These are phyloP conservation scores for Chrysoporthe deuterocubensis DNA, from an alignment of 2,329 filamentous ascomycete species.

Conservation along the genomic window DNA sequence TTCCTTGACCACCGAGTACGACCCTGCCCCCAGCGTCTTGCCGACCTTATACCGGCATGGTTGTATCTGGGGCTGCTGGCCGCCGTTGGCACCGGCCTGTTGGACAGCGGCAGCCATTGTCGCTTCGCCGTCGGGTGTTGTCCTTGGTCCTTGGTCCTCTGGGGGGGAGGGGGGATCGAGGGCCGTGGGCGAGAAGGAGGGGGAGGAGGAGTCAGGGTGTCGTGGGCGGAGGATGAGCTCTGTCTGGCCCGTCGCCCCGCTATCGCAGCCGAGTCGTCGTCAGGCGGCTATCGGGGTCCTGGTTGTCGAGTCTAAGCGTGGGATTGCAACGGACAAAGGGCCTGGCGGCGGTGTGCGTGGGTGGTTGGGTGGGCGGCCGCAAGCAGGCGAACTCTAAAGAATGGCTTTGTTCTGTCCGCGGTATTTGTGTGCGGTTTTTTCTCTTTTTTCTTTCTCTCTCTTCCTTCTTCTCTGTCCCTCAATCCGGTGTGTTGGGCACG, in stretches of 20 bases:
- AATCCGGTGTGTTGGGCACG: not conserved
- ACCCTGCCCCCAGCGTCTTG: constrained; percentile 94
- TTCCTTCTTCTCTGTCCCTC: not conserved
- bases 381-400: not conserved
- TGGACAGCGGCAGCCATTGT: constrained; percentile 30
- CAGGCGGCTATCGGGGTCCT: not conserved
- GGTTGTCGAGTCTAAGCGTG: not conserved
- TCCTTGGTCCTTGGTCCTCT: not conserved
- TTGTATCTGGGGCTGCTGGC: constrained; percentile 70
- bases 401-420: not conserved
- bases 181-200: not conserved
- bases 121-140: constrained; percentile 1
- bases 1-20: constrained; percentile 98
- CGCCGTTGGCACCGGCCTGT: constrained; percentile 30
- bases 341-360: not conserved
- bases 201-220: not conserved
- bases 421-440: too few relatives aligned
- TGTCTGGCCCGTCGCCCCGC: constrained; percentile 10
- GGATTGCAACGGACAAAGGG: not conserved
- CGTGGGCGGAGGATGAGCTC: not conserved
- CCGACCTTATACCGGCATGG: constrained; percentile 98
- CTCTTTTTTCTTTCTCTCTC: not conserved
- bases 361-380: not conserved
- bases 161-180: not conserved
- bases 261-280: not conserved